Conservation (phyloP, 2,329 filamentous ascomycete genomes). For the Alternaria solani region DNA sequence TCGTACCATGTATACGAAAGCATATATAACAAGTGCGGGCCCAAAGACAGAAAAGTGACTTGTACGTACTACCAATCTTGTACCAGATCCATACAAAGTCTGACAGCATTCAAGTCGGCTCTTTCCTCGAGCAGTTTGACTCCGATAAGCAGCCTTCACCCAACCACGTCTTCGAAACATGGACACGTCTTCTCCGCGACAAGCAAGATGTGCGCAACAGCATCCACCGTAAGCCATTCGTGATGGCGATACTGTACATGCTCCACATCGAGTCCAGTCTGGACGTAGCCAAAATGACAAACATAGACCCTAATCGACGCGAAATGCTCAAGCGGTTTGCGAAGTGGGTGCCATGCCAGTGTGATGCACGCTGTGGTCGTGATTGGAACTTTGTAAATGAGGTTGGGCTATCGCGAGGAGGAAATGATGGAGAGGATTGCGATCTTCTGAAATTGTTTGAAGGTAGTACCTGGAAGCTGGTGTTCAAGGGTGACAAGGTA, state of each 20-base stretch:
- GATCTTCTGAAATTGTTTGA: neutral
- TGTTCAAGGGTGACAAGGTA: neutral
- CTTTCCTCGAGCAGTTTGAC: slow-evolving; percentile 12
- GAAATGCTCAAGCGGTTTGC: slow-evolving; percentile 14
- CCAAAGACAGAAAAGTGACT: slow-evolving; percentile 7
- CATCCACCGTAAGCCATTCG: slow-evolving; percentile 11
- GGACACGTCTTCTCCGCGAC: slow-evolving; percentile 13
- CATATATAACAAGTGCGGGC: slow-evolving; percentile 8
- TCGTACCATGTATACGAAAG: slow-evolving; percentile 14
- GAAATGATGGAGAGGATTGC: neutral
- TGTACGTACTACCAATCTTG: neutral
- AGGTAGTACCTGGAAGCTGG: neutral
- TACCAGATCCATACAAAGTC: neutral
- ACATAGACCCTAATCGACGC: slow-evolving; percentile 7
- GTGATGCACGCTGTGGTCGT: slow-evolving; percentile 1
- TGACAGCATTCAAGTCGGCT: neutral
- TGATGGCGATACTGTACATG: slow-evolving; percentile 15
- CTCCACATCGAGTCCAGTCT: slow-evolving; percentile 11
- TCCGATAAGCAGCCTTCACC: slow-evolving; percentile 1
- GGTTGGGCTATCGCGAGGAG: neutral
- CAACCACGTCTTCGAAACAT: slow-evolving; percentile 5
- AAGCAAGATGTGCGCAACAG: neutral
- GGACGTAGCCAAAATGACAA: neutral
- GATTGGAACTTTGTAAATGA: neutral
- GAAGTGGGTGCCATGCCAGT: slow-evolving; percentile 14